phyloP scores from a whole-genome alignment of 257 asterid species.

The Solanum tarijense region DNA sequence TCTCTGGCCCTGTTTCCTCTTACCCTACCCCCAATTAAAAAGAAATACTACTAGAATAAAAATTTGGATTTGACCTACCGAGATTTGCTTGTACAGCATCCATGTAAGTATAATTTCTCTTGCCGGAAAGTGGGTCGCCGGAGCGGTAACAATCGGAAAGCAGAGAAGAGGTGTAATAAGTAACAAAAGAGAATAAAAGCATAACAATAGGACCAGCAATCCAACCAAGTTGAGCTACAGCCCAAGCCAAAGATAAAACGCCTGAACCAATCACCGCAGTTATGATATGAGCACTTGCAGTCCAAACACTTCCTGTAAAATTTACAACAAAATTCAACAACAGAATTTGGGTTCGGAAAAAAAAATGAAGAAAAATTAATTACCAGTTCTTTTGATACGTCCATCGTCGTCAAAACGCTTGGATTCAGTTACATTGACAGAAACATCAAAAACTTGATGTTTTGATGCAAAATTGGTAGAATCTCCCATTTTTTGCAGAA shows the following conservation, averaged over 20 bases:
- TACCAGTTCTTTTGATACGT: conserved; percentile 42
- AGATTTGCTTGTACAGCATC: conserved; percentile 41
- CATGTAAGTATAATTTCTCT: conserved; percentile 48
- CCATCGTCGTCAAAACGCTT: conserved; percentile 47
- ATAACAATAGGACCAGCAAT: conserved; percentile 45
- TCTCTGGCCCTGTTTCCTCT: background rate
- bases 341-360: background rate
- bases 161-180: conserved; percentile 46
- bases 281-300: conserved; percentile 56
- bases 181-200: conserved; percentile 43
- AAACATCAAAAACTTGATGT: conserved; percentile 31
- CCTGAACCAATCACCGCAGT: conserved; percentile 61
- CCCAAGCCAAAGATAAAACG: conserved; percentile 58
- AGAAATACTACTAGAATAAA: too few relatives aligned
- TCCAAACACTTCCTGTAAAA: conserved; percentile 39
- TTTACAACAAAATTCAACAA: background rate
- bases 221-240: conserved; percentile 57
- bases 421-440: conserved; percentile 19
- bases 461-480: background rate
- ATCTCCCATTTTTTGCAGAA: conserved; percentile 37
- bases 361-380: background rate
- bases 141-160: conserved; percentile 38
- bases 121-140: conserved; percentile 32
- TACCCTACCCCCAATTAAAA: background rate
- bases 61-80: conserved; percentile 5